A percentile compares a stretch with the other conserved stretches of the same genome.
phyloP scores from a whole-genome alignment of 805 yeast genomes.

The Yueomyces sp. region DNA sequence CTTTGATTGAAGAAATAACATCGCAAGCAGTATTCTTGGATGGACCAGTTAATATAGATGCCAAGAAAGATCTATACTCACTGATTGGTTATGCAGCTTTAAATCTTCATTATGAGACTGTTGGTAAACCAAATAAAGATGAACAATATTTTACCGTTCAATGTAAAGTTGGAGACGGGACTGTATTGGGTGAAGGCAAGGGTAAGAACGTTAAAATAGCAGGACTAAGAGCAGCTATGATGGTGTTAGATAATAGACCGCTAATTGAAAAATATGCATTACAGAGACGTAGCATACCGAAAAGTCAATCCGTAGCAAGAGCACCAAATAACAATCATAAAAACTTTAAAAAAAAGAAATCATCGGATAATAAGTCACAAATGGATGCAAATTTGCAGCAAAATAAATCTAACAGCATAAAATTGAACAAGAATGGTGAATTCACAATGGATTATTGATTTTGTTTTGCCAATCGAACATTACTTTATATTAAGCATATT shows the following conservation, averaged over 20 bases:
- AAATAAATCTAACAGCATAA: neutral
- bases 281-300: constrained; percentile 40
- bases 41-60: constrained; percentile 36
- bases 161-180: constrained; percentile 50
- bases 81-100: constrained; percentile 62
- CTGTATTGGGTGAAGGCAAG: constrained; percentile 53
- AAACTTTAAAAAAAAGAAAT: constrained; percentile 2
- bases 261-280: constrained; percentile 52
- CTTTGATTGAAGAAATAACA: constrained; percentile 24
- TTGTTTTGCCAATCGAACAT: too few relatives aligned
- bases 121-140: constrained; percentile 23
- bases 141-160: constrained; percentile 42
- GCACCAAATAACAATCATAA: neutral
- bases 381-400: neutral
- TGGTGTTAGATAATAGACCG: constrained; percentile 47
- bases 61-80: constrained; percentile 68
- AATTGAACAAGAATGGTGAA: constrained; percentile 4
- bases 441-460: constrained; percentile 2
- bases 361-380: neutral
- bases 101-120: constrained; percentile 45
- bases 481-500: too few relatives aligned
- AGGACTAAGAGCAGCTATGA: constrained; percentile 74
- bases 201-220: constrained; percentile 67
- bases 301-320: constrained; percentile 22
- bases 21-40: constrained; percentile 14